Evolutionary conservation across 352 stramenopile genomes (phyloP).

Genomic region (Pythium graminicola): DNA sequence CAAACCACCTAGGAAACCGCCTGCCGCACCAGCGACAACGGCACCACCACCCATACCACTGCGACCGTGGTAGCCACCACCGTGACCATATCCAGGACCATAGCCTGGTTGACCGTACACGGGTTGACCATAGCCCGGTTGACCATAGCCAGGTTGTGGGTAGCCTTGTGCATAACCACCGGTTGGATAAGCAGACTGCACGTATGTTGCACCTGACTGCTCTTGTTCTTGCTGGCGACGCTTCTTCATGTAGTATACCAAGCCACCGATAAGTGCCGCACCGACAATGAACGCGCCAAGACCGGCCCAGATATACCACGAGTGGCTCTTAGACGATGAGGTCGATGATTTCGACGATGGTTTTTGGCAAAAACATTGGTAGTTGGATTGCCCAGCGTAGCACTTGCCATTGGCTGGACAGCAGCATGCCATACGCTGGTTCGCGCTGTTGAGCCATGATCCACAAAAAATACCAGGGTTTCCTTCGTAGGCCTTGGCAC

Average conservation of each 20-base stretch:
- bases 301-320: constrained; percentile 29
- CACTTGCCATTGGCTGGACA: constrained; percentile 16
- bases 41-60: constrained; percentile 13
- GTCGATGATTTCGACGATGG: constrained; percentile 10
- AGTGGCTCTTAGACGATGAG: constrained; percentile 15
- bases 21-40: constrained; percentile 9
- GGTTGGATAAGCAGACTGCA: constrained; percentile 35
- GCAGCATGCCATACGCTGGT: constrained; percentile 23
- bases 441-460: constrained; percentile 16
- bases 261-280: constrained; percentile 25
- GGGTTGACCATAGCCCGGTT: constrained; percentile 13
- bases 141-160: constrained; percentile 8
- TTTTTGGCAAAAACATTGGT: constrained; percentile 27
- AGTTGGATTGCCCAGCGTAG: constrained; percentile 9
- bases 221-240: constrained; percentile 24
- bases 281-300: constrained; percentile 29
- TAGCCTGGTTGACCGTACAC: constrained; percentile 14
- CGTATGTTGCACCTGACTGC: constrained; percentile 11
- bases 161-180: constrained; percentile 17
- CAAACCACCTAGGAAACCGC: constrained; percentile 17
- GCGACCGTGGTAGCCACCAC: constrained; percentile 1
- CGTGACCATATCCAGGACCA: constrained; percentile 14
- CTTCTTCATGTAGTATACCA: constrained; percentile 34
- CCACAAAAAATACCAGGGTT: constrained; percentile 22
- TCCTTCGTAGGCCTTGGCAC: constrained; percentile 17